Percentiles rank a stretch among this genome's conserved stretches.
Evolutionary conservation across 805 yeast species (phyloP).

Genomic region (Starmera quercuum): DNA sequence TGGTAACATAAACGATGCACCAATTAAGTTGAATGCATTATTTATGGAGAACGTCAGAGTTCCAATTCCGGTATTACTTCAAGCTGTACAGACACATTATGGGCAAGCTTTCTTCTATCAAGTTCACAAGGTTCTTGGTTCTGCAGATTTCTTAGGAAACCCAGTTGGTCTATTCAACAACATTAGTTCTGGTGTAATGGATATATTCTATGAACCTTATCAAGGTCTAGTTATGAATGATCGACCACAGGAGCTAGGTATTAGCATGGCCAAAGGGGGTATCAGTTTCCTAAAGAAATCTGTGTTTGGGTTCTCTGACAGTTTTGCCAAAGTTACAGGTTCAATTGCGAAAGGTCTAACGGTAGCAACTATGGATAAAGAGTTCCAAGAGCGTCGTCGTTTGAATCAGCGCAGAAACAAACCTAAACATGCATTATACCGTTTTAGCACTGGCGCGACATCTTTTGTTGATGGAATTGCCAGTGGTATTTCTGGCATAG

Average conservation of each 20-base stretch:
- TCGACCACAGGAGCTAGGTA: constrained; percentile 92
- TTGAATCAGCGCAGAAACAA: constrained; percentile 66
- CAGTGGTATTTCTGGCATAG: constrained; percentile 86
- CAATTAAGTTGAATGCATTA: constrained; percentile 80
- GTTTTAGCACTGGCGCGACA: constrained; percentile 78
- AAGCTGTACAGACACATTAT: constrained; percentile 75
- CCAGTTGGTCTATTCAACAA: constrained; percentile 96
- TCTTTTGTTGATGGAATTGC: constrained; percentile 82
- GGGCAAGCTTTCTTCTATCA: constrained; percentile 90
- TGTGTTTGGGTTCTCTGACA: constrained; percentile 90
- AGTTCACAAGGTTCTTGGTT: constrained; percentile 85
- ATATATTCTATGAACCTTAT: constrained; percentile 94
- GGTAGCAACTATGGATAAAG: constrained; percentile 79
- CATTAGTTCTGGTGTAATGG: constrained; percentile 90
- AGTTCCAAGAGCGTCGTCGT: constrained; percentile 77
- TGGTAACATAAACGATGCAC: constrained; percentile 96
- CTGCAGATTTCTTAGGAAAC: constrained; percentile 93
- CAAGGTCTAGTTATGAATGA: constrained; percentile 93
- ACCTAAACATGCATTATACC: constrained; percentile 80
- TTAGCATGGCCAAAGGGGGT: constrained; percentile 94
- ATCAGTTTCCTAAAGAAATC: constrained; percentile 89
- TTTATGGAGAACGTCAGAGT: constrained; percentile 85
- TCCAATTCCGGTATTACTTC: constrained; percentile 65
- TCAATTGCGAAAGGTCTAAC: constrained; percentile 92
- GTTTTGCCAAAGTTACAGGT: constrained; percentile 87